Evolutionary conservation across 1,284 basidiomycete species (phyloP), one percentile per base, ranked within the genome.

Genomic region (Ustanciosporium gigantosporum): DNA sequence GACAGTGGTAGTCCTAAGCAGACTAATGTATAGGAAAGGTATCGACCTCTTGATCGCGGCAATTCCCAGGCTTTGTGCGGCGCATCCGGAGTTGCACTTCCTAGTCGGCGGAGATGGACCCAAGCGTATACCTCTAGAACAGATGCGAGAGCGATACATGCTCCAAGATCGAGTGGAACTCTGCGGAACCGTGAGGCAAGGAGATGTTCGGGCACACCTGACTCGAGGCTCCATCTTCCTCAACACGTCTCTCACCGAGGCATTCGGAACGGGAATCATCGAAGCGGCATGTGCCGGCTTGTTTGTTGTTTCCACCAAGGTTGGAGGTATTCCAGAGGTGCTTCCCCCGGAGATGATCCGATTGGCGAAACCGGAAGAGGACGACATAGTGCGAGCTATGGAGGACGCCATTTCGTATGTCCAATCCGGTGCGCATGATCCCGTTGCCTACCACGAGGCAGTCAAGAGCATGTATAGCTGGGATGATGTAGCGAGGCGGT

Each of bases 11-110:
- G 86, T 96, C 19, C 80, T 99, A n/a, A 91, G 91, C 8, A 86
- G 95, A n/a, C 81, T 98, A 23, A 91, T 90, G 0, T 97, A 98
- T 74, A 85, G 95, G 35, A 99, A 98, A 80, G 95, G 95, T 2
- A 88, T 98, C 50, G 95, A 98, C 74, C 84, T 99, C 3, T 84
- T 99, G 15, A 88, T 97, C 1, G 90, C 90, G 0, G 88, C 90
- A 0, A 90, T 92, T 0, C 95, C 94, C 0, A 84, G 86, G 21
- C 88, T 99, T 46, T 98, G 95, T 73, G 83, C 83, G 0, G 80
- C 83, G 1, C 92, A 91, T 76, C 87, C 90, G 0, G 84, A 91
- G 46, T 87, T 97, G 21, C 84, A 85, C 25, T 96, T 98, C 73
- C 79, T 98, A 17, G 84, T 99, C 23, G 66, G 74, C 14, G 94